Evolutionary conservation across 2,329 filamentous ascomycete species (phyloP).

Genomic region (Fusarium udum): DNA sequence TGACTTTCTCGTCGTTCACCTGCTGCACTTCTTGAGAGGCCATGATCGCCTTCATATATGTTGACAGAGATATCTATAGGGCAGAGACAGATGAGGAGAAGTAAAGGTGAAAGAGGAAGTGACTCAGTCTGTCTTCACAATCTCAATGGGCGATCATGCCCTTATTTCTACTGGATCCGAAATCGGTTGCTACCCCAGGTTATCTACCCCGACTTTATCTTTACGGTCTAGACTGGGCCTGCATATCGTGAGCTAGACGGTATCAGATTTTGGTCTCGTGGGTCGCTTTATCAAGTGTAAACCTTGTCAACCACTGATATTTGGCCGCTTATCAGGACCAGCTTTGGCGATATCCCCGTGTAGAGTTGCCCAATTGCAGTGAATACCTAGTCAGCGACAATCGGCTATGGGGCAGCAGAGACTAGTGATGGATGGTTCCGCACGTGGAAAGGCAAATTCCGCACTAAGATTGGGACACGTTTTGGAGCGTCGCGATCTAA

Average conservation of each 20-base stretch:
- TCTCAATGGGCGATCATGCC: background rate
- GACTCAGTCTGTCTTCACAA: background rate
- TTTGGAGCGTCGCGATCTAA: background rate
- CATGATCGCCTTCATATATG: background rate
- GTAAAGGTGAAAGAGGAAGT: background rate
- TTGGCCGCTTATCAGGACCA: background rate
- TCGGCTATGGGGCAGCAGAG: background rate
- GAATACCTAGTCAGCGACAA: background rate
- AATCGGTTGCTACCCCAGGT: background rate
- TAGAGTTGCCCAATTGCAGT: background rate
- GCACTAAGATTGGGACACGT: background rate
- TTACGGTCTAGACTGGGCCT: background rate
- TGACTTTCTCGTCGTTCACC: background rate
- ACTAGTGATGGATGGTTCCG: background rate
- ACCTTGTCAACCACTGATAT: background rate
- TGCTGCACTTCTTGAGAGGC: background rate
- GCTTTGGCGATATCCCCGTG: background rate
- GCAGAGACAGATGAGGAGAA: background rate
- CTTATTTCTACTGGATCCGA: background rate
- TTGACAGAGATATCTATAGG: background rate
- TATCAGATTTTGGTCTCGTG: background rate
- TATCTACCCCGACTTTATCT: conserved; percentile 1
- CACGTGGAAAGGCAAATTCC: background rate
- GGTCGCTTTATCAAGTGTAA: background rate
- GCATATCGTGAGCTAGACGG: background rate